Evolutionary conservation across 768 basidiomycete species (phyloP), one percentile per base, ranked within the genome.

Genomic region (Agaricus blazei): DNA sequence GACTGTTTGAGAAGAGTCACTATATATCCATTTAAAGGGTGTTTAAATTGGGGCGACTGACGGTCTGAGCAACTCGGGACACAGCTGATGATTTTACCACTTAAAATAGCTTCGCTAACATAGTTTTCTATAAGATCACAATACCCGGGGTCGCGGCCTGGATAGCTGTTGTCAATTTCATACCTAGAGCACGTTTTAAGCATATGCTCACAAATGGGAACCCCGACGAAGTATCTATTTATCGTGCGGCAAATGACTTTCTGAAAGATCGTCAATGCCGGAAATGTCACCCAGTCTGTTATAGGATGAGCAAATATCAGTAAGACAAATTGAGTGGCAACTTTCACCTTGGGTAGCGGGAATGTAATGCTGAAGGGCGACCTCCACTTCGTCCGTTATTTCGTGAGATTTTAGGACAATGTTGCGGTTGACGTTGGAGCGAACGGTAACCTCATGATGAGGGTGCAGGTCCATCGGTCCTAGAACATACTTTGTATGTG

Each of bases 221-320:
- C 63, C 0, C 78, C 80, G 3, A 81, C 74, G 47, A 80, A 76
- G 0, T 70, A 40, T 14, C 79, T 70, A 53, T 75, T 78, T 50
- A 60, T 73, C 1, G 65, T 61, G 40, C 77, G 68, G 29, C 70
- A 68, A 12, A 80, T 62, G 11, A 79, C 60, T 23, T 66, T 37
- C 55, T 62, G 68, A 2, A 69, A 58, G 0, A 52, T 59, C 0
- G 62, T 51, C 3, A 70, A 42, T 1, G 60, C 67, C 0, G 63
- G 62, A 1, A 78, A 42, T 7, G 57, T 58, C 11, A 63, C 63
- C 77, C 77, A 79, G 12, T 74, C 75, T 75, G 38, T 26, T 29
- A 29, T 15, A 26, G 9, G 14, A 26, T 28, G 3, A 31, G 46
- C 12, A 29, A 5, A 28, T 27, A 6, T 38, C 2, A 46, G 23